Evolutionary conservation across 345 rosid species (phyloP).

Genomic region (Camelina hispida): DNA sequence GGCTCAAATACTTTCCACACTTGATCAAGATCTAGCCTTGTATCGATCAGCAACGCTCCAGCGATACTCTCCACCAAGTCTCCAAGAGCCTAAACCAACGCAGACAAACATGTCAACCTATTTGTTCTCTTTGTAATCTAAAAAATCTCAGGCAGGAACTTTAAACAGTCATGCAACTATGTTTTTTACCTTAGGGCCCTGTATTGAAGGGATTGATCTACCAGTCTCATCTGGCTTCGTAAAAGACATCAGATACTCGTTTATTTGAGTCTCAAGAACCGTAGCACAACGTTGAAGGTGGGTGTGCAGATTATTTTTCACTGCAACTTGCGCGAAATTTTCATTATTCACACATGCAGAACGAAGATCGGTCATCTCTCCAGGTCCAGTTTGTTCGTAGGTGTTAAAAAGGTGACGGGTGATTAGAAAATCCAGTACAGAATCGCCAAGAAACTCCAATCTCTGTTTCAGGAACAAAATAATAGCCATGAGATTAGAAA

Average conservation of each 20-base stretch:
- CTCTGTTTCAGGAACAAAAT: constrained; percentile 57
- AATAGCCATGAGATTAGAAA: constrained; percentile 11
- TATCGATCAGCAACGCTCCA: constrained; percentile 82
- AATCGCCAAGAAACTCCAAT: constrained; percentile 93
- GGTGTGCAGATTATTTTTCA: constrained; percentile 53
- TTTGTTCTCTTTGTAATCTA: background rate
- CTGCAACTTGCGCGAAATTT: constrained; percentile 81
- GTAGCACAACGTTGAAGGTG: constrained; percentile 70
- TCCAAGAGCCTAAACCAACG: constrained; percentile 74
- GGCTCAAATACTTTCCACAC: constrained; percentile 84
- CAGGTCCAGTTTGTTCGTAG: constrained; percentile 69
- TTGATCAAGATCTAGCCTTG: constrained; percentile 66
- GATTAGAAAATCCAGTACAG: constrained; percentile 83
- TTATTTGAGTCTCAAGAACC: constrained; percentile 58
- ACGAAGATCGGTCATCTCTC: constrained; percentile 89
- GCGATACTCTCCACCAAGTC: constrained; percentile 89
- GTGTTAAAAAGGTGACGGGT: constrained; percentile 76
- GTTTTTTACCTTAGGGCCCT: constrained; percentile 76
- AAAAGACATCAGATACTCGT: constrained; percentile 59
- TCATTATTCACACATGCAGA: constrained; percentile 86
- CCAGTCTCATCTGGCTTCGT: constrained; percentile 46
- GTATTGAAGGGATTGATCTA: constrained; percentile 47
- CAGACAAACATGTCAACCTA: constrained; percentile 5
- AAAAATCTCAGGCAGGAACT: background rate
- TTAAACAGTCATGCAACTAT: constrained; percentile 11